These are phyloP conservation scores for Anthoceros angustus DNA, from an alignment of 225 moss, liverwort and hornwort species.

Conservation along the genomic window DNA sequence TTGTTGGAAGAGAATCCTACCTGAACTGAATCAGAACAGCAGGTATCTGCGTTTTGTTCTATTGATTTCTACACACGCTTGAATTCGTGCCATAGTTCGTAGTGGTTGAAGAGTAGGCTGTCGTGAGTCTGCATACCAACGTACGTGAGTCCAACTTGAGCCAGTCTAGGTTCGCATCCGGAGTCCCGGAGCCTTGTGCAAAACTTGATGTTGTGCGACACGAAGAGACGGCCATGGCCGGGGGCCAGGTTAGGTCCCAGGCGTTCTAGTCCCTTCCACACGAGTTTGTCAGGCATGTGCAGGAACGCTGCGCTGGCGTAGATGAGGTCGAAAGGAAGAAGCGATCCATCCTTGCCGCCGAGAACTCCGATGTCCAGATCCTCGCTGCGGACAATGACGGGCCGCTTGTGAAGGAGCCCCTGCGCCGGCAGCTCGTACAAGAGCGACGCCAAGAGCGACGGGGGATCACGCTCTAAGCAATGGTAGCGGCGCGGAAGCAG, in stretches of 20 bases:
- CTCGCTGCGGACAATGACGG: conserved; percentile 15
- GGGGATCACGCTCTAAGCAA: conserved; percentile 32
- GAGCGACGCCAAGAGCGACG: conserved; percentile 28
- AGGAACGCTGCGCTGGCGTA: conserved; percentile 39
- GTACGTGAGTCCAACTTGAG: conserved; percentile 14
- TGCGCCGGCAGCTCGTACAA: conserved; percentile 36
- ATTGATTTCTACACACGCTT: conserved; percentile 4
- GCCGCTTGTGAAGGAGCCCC: conserved; percentile 35
- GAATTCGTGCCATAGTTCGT: conserved; percentile 35
- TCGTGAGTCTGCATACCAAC: conserved; percentile 25
- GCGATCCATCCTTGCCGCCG: background rate
- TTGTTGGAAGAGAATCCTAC: no score
- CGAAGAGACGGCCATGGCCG: conserved; percentile 20
- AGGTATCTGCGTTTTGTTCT: no score
- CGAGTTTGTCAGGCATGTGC: conserved; percentile 30
- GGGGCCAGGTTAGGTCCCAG: conserved; percentile 12
- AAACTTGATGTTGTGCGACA: conserved; percentile 41
- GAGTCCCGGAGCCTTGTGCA: conserved; percentile 23
- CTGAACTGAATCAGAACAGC: no score
- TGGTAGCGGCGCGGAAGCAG: conserved; percentile 17
- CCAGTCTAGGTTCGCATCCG: conserved; percentile 17
- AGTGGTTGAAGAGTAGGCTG: conserved; percentile 39
- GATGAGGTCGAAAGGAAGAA: conserved; percentile 20
- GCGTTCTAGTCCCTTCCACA: conserved; percentile 21
- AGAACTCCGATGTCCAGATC: conserved; percentile 9